Conservation (phyloP, 2,329 filamentous ascomycete genomes). For the Exophiala phaeomuriformis region DNA sequence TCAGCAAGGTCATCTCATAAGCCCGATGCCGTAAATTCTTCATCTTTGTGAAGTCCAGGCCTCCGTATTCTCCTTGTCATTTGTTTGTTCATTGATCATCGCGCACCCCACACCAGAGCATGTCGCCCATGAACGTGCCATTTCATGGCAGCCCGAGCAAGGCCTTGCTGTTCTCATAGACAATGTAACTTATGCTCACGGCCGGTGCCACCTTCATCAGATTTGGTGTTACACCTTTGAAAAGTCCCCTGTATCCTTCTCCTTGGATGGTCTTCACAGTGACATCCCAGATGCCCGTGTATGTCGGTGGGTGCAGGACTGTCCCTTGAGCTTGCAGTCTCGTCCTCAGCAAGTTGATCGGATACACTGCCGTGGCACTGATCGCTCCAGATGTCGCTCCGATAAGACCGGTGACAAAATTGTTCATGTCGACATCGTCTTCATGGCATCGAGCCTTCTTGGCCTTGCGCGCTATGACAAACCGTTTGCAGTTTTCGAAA, state of each 20-base stretch:
- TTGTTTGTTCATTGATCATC: background rate
- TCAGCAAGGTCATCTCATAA: no score
- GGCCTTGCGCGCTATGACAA: slow-evolving; percentile 63
- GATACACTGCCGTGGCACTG: slow-evolving; percentile 89
- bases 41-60: no score
- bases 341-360: slow-evolving; percentile 86
- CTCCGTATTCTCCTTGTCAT: no score
- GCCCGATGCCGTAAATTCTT: no score
- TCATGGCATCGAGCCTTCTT: slow-evolving; percentile 64
- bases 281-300: slow-evolving; percentile 86
- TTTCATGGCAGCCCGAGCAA: slow-evolving; percentile 45
- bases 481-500: slow-evolving; percentile 83
- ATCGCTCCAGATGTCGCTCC: slow-evolving; percentile 87
- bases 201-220: slow-evolving; percentile 92
- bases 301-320: slow-evolving; percentile 79
- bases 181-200: slow-evolving; percentile 88
- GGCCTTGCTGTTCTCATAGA: slow-evolving; percentile 84
- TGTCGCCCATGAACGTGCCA: background rate
- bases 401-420: slow-evolving; percentile 78
- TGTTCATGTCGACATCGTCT: slow-evolving; percentile 72
- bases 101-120: background rate
- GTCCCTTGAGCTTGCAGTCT: slow-evolving; percentile 91
- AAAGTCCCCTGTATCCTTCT: slow-evolving; percentile 79
- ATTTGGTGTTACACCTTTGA: slow-evolving; percentile 92
- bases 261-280: slow-evolving; percentile 71